phyloP scores from a whole-genome alignment of 768 basidiomycete genomes.

The Leccinum broughii region DNA sequence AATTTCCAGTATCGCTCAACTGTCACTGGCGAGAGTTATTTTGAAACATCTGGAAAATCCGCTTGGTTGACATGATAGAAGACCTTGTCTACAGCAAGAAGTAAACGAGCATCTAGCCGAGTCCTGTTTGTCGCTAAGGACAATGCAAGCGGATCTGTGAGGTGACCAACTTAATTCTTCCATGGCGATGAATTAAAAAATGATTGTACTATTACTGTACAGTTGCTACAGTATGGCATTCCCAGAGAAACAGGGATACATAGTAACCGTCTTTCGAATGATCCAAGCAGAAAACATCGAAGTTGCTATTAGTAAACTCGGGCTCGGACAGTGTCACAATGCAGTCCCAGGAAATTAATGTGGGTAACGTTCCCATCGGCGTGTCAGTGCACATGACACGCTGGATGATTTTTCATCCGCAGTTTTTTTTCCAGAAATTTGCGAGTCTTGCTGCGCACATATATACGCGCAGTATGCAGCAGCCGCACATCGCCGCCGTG shows the following conservation, averaged over 20 bases:
- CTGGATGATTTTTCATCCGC: neutral
- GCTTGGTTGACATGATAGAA: neutral
- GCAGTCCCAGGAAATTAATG: neutral
- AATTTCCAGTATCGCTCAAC: neutral
- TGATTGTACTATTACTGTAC: neutral
- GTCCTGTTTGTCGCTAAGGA: neutral
- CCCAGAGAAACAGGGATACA: neutral
- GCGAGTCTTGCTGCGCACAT: neutral
- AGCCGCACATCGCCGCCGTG: neutral
- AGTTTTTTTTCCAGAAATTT: neutral
- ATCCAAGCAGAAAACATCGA: neutral
- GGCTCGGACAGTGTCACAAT: no score
- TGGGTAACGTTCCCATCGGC: neutral
- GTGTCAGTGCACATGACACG: neutral
- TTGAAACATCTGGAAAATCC: neutral
- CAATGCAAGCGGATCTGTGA: neutral
- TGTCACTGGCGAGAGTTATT: neutral
- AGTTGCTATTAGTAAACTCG: neutral
- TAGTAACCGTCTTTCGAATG: neutral
- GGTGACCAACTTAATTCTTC: neutral
- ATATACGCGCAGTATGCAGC: neutral
- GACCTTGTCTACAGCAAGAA: constrained; percentile 1
- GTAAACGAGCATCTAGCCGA: neutral
- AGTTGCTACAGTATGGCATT: no score
- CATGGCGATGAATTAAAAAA: neutral